These are phyloP conservation scores for Xylariaceae sp. DNA, from an alignment of 2,329 filamentous ascomycete species.

Conservation along the genomic window DNA sequence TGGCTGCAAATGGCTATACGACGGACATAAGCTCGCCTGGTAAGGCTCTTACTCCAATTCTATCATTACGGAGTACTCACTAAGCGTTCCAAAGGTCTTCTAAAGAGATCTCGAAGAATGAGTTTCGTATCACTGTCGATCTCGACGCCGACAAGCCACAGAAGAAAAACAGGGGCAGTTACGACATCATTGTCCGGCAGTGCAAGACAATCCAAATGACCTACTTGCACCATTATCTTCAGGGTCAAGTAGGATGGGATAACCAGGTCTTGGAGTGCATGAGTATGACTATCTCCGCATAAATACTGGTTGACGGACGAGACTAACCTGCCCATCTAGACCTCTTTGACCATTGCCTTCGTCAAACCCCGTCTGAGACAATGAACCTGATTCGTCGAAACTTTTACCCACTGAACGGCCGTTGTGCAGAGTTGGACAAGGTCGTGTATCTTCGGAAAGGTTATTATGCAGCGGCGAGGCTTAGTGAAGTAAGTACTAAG, in stretches of 20 bases:
- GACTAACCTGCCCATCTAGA: constrained; percentile 37
- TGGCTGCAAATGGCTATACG: constrained; percentile 60
- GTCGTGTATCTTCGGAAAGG: constrained; percentile 79
- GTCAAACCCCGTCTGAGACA: constrained; percentile 65
- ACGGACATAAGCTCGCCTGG: constrained; percentile 86
- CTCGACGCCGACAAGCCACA: constrained; percentile 49
- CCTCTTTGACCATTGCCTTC: constrained; percentile 85
- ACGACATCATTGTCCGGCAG: constrained; percentile 56
- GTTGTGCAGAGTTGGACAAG: constrained; percentile 51
- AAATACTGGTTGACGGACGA: neutral
- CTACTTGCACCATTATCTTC: constrained; percentile 61
- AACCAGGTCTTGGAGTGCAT: constrained; percentile 70
- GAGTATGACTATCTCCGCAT: constrained; percentile 43
- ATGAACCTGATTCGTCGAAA: constrained; percentile 72
- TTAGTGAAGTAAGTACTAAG: constrained; percentile 51
- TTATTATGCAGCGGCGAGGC: constrained; percentile 77
- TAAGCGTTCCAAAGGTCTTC: constrained; percentile 33
- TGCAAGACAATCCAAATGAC: constrained; percentile 66
- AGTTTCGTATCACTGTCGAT: constrained; percentile 59
- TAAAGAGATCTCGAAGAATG: constrained; percentile 39
- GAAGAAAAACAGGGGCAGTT: constrained; percentile 35
- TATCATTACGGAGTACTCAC: neutral
- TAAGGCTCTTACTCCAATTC: constrained; percentile 35
- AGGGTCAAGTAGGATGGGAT: constrained; percentile 55
- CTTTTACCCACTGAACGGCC: constrained; percentile 61